Base-by-base conservation (phyloP, 2,329 filamentous ascomycete genomes). In the Apiospora marii region DNA sequence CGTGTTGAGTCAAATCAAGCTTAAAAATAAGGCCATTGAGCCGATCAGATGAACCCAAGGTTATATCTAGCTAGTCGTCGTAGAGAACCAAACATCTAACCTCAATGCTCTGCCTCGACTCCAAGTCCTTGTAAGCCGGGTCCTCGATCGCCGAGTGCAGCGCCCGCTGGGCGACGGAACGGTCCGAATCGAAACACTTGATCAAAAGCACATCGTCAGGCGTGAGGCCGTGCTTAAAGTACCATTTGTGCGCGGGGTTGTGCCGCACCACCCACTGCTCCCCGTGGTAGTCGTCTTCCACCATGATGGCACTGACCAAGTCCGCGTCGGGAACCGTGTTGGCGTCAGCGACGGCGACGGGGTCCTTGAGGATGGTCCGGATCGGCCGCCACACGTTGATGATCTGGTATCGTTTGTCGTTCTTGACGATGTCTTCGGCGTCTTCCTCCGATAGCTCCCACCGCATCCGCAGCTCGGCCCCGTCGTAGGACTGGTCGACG, bases 141-240 rank as follows among this genome's bases (percentile, higher is more conserved):
- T 88, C 84, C 43, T 80, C 80, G 82, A 90, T 89, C 3, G 87
- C 85, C 19, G 84, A 83, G 76, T 90, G 88, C 24, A 87, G 87
- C 27, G 87, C 84, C 4, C 87, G 77, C 14, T 86, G 82, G 7
- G 87, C 86, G 27, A 85, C 78, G 77, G 89, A 86, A 37, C 80
- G 80, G 81, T 88, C 87, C n/a, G 83, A 87, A 78, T 91, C 89
- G 75, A 87, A 90, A 74, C 87, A 89, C 78, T 91, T 91, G 78
- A 91, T 88, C 67, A 91, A 75, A 2, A 88, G 82, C 3, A 88
- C 85, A 79, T 91, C 84, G 4, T 86, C 83, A 0, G 87, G 87
- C 0, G 80, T 82, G 77, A 89, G 85, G 1, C 82, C 83, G 48
- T 83, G 84, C 70, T 86, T 82, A 77, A 87, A 89, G 75, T 85